These are phyloP conservation scores for Myrmaecium sp. DNA, from an alignment of 2,329 filamentous ascomycete species.

Conservation along the genomic window DNA sequence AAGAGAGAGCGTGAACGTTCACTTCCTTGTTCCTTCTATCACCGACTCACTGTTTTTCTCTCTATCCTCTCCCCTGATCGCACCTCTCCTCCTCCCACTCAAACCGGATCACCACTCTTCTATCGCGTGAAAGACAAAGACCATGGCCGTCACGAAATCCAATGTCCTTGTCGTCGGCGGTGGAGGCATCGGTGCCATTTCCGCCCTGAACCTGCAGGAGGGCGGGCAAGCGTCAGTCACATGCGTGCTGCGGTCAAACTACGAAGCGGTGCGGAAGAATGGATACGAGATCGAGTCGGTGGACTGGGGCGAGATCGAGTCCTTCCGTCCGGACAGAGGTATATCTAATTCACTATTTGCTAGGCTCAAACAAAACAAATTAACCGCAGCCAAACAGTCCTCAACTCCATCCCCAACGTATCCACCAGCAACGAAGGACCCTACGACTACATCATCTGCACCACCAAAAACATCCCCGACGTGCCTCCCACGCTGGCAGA, in stretches of 20 bases:
- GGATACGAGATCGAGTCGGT: constrained; percentile 40
- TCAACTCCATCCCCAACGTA: constrained; percentile 32
- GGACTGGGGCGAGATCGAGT: constrained; percentile 34
- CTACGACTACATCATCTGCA: constrained; percentile 40
- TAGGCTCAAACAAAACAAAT: not conserved
- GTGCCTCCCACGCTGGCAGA: constrained; percentile 30
- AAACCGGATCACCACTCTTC: too few relatives aligned
- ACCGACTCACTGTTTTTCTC: too few relatives aligned
- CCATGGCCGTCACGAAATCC: constrained; percentile 12
- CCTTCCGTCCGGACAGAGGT: constrained; percentile 32
- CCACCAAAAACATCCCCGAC: constrained; percentile 43
- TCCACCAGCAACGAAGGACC: constrained; percentile 13
- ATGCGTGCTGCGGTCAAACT: constrained; percentile 40
- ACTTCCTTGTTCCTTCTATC: too few relatives aligned
- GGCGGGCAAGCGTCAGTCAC: constrained; percentile 36
- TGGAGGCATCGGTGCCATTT: constrained; percentile 40
- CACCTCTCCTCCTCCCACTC: too few relatives aligned
- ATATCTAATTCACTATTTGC: constrained; percentile 3
- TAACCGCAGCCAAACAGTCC: constrained; percentile 18
- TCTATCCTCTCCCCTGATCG: too few relatives aligned
- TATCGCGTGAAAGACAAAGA: too few relatives aligned
- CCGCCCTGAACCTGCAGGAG: constrained; percentile 35
- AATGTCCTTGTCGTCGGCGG: constrained; percentile 36
- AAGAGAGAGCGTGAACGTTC: too few relatives aligned
- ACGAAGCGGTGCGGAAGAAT: constrained; percentile 25